Percentiles rank a stretch among this genome's conserved stretches.
phyloP scores from a whole-genome alignment of 2,329 filamentous ascomycete genomes.

The Alternaria brassicae region DNA sequence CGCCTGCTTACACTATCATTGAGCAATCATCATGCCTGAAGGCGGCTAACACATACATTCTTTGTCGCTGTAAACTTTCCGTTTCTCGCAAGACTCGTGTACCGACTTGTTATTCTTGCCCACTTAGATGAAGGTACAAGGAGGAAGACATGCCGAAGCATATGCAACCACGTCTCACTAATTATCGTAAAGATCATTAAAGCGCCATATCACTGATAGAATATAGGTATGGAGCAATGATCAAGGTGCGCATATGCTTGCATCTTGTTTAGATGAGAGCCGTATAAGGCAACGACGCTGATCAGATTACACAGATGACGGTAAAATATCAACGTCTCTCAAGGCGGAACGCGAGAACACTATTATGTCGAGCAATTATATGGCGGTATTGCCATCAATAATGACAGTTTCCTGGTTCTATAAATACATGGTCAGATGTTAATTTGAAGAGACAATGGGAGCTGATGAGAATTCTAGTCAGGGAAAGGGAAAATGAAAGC shows the following conservation, averaged over 20 bases:
- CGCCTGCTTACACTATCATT: not conserved
- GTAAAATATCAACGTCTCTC: too few species aligned
- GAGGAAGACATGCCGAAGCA: not conserved
- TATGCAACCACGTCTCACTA: not conserved
- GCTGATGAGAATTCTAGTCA: too few species aligned
- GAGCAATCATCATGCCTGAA: not conserved
- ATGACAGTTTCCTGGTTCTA: too few species aligned
- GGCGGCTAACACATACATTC: not conserved
- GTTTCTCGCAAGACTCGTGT: not conserved
- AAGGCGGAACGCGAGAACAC: too few species aligned
- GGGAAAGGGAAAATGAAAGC: too few species aligned
- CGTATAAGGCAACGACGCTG: not conserved
- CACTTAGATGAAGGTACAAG: not conserved
- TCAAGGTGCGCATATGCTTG: too few species aligned
- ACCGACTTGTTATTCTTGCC: too few species aligned
- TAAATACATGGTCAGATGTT: too few species aligned
- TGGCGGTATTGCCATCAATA: too few species aligned
- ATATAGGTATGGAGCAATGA: not conserved
- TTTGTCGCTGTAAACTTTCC: not conserved
- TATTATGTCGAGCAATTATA: not conserved
- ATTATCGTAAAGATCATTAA: not conserved
- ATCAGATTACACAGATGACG: not conserved
- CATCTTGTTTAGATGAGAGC: too few species aligned
- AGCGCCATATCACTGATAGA: not conserved
- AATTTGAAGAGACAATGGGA: too few species aligned